Conservation (phyloP, 1,139 yeast genomes). For the Nadsonia starkeyi-henricii region DNA sequence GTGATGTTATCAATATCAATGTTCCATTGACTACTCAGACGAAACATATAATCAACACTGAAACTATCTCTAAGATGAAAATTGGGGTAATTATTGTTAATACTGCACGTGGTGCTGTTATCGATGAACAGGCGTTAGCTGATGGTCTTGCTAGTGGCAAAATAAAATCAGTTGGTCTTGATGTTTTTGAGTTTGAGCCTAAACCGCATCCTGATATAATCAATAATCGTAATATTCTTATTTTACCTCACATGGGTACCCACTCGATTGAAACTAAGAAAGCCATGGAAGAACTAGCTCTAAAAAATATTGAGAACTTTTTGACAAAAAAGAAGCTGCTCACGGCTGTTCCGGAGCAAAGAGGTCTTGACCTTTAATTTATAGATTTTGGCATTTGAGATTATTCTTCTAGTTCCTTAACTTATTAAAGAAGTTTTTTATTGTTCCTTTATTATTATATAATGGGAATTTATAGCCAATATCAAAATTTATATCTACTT, state of each 20-base stretch:
- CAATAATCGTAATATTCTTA: constrained; percentile 31
- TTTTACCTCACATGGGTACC: constrained; percentile 60
- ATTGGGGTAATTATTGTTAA: constrained; percentile 55
- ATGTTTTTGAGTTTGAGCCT: constrained; percentile 82
- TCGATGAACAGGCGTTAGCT: constrained; percentile 52
- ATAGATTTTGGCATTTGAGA: not conserved
- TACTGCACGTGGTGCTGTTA: constrained; percentile 57
- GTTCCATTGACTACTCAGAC: constrained; percentile 45
- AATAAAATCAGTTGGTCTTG: constrained; percentile 42
- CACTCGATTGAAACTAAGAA: constrained; percentile 40
- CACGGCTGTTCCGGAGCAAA: constrained; percentile 30
- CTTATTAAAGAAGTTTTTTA: not conserved
- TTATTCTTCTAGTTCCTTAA: not conserved
- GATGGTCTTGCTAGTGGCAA: constrained; percentile 53
- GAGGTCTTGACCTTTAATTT: constrained; percentile 1
- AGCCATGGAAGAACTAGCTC: constrained; percentile 44
- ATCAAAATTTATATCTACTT: no score
- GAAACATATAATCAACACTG: constrained; percentile 42
- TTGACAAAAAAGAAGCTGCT: constrained; percentile 44
- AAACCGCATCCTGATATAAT: constrained; percentile 23
- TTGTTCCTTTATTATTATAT: no score
- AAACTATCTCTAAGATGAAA: constrained; percentile 44
- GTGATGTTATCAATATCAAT: constrained; percentile 50
- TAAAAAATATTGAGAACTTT: constrained; percentile 31
- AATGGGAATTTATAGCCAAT: no score